phyloP scores from a whole-genome alignment of 805 yeast species.

The Danielozyma ontarioensis region DNA sequence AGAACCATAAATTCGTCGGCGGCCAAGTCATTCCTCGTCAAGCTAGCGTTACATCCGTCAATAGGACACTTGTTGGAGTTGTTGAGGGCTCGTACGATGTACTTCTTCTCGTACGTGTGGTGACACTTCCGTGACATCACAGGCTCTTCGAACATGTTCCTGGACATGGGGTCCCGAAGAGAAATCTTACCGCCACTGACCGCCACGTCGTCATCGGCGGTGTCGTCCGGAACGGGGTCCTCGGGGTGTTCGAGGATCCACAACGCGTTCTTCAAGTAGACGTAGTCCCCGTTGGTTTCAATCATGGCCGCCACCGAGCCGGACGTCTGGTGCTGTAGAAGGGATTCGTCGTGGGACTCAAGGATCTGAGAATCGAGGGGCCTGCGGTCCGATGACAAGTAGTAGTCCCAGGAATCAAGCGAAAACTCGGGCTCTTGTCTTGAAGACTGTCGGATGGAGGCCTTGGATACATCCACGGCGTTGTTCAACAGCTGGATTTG shows the following conservation, averaged over 20 bases:
- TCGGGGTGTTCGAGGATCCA: conserved; percentile 56
- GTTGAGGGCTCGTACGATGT: conserved; percentile 31
- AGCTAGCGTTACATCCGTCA: conserved; percentile 43
- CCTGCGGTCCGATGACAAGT: conserved; percentile 7
- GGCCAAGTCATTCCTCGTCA: conserved; percentile 31
- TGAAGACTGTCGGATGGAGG: conserved; percentile 12
- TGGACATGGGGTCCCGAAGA: conserved; percentile 62
- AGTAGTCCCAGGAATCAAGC: conserved; percentile 16
- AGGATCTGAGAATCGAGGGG: conserved; percentile 4
- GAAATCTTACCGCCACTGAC: conserved; percentile 71
- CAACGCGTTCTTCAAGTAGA: conserved; percentile 34
- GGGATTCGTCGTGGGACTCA: conserved; percentile 4
- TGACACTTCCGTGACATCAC: conserved; percentile 50
- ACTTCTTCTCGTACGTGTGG: conserved; percentile 55
- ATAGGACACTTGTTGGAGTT: conserved; percentile 48
- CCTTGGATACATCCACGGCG: conserved; percentile 9
- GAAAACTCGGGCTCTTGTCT: conserved; percentile 17
- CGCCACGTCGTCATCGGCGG: conserved; percentile 55
- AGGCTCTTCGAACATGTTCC: conserved; percentile 48
- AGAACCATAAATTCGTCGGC: conserved; percentile 52
- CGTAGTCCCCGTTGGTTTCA: conserved; percentile 10
- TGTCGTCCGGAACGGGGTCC: conserved; percentile 51
- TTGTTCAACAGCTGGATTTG: conserved; percentile 2
- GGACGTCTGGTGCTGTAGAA: conserved; percentile 10
- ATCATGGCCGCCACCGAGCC: conserved; percentile 7